Conservation (phyloP, 441 rosid species). For the Bocquillonia castaneifolia region DNA sequence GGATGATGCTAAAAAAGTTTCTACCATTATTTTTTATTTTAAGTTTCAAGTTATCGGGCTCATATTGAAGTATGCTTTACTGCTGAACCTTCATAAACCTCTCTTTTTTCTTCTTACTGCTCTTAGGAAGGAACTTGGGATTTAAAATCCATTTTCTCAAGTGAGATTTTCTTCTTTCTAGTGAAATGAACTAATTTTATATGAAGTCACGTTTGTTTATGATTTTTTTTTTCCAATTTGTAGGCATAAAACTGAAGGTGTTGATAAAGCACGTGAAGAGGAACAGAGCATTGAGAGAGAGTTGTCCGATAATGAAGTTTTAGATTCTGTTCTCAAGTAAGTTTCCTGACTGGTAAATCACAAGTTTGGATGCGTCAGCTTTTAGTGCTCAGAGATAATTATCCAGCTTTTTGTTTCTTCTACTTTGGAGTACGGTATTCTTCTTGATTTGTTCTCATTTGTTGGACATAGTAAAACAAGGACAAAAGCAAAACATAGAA, state of each 20-base stretch:
- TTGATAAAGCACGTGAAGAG: constrained; percentile 9
- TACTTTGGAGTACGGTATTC: not conserved
- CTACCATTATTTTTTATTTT: not conserved
- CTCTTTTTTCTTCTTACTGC: not conserved
- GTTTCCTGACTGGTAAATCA: constrained; percentile 6
- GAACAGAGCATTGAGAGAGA: constrained; percentile 19
- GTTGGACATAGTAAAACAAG: constrained; percentile 35
- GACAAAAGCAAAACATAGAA: constrained; percentile 28
- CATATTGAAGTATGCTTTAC: not conserved
- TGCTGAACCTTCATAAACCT: not conserved
- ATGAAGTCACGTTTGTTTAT: not conserved
- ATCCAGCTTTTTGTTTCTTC: not conserved
- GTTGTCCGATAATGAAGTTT: constrained; percentile 29
- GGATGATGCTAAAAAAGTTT: not conserved
- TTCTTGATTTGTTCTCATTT: not conserved
- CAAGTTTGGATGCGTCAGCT: not conserved
- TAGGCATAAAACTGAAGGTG: constrained; percentile 12
- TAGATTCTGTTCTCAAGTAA: constrained; percentile 41
- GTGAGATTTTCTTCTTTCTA: not conserved
- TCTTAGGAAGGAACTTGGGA: not conserved
- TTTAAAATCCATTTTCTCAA: not conserved
- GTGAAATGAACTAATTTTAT: not conserved
- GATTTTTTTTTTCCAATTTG: not conserved
- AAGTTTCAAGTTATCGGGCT: not conserved
- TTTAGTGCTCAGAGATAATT: not conserved